phyloP scores from a whole-genome alignment of 306 rosid genomes.

The Crotalaria pallida region DNA sequence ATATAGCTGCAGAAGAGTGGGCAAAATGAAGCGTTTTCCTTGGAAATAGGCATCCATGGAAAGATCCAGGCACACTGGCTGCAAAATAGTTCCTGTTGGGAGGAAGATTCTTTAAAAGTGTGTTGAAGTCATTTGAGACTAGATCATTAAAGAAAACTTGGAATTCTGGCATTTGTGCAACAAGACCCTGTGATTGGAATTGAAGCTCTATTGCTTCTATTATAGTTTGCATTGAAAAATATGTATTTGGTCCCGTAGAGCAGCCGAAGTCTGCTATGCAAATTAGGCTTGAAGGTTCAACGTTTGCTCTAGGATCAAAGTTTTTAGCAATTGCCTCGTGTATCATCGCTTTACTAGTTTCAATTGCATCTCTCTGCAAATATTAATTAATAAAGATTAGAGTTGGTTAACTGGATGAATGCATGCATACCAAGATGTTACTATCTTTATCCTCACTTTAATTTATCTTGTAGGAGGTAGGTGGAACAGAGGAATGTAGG shows the following conservation, averaged over 20 bases:
- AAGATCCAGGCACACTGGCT: slow-evolving; percentile 7
- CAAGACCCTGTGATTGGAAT: neutral
- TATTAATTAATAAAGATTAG: too few relatives aligned
- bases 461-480: too few relatives aligned
- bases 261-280: slow-evolving; percentile 24
- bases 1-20: slow-evolving; percentile 19
- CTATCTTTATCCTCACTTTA: too few relatives aligned
- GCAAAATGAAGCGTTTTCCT: slow-evolving; percentile 3
- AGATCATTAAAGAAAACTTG: slow-evolving; percentile 24
- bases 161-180: neutral
- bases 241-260: slow-evolving; percentile 24
- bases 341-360: neutral
- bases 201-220: neutral
- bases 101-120: slow-evolving; percentile 15
- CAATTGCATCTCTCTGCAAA: slow-evolving; percentile 9
- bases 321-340: slow-evolving; percentile 1
- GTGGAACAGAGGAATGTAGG: too few relatives aligned
- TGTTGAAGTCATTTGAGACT: slow-evolving; percentile 26
- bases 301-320: neutral
- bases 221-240: neutral
- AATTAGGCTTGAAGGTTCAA: neutral
- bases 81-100: neutral
- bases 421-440: too few relatives aligned
- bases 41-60: slow-evolving; percentile 16
- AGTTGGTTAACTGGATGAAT: too few relatives aligned